Percentiles rank a stretch among this genome's conserved stretches.
Conservation (phyloP, 2,329 filamentous ascomycete genomes). For the Cryphonectria carpinicola region DNA sequence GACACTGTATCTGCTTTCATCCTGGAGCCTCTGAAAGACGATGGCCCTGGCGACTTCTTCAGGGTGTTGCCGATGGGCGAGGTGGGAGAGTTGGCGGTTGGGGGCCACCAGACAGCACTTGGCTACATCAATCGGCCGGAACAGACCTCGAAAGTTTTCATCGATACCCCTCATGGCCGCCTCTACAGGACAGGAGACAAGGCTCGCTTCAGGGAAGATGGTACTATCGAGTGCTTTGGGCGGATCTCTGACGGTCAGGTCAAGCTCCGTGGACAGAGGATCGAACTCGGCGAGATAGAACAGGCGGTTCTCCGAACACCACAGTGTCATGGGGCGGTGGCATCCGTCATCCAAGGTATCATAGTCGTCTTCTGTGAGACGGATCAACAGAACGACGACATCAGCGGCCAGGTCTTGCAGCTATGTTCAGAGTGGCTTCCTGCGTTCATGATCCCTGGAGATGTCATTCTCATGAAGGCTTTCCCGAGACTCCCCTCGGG, state of each 20-base stretch:
- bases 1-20: conserved; percentile 82
- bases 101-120: conserved; percentile 76
- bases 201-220: conserved; percentile 68
- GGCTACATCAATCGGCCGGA: conserved; percentile 82
- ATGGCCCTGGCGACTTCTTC: conserved; percentile 32
- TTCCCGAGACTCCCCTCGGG: conserved; percentile 82
- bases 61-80: conserved; percentile 65
- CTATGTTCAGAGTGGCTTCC: conserved; percentile 78
- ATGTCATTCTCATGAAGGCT: conserved; percentile 64
- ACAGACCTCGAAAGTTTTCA: conserved; percentile 73
- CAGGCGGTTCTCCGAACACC: conserved; percentile 65
- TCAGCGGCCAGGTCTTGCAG: conserved; percentile 50
- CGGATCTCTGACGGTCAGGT: conserved; percentile 81
- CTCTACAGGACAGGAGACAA: conserved; percentile 88
- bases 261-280: conserved; percentile 81
- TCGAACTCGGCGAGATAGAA: conserved; percentile 81
- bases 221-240: conserved; percentile 80
- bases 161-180: conserved; percentile 68
- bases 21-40: conserved; percentile 51
- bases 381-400: conserved; percentile 43
- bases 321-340: conserved; percentile 68
- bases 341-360: conserved; percentile 66
- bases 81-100: conserved; percentile 79
- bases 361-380: conserved; percentile 77
- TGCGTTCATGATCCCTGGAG: conserved; percentile 79